Conservation (phyloP, 1,139 yeast genomes). For the Taphrina betulina region DNA sequence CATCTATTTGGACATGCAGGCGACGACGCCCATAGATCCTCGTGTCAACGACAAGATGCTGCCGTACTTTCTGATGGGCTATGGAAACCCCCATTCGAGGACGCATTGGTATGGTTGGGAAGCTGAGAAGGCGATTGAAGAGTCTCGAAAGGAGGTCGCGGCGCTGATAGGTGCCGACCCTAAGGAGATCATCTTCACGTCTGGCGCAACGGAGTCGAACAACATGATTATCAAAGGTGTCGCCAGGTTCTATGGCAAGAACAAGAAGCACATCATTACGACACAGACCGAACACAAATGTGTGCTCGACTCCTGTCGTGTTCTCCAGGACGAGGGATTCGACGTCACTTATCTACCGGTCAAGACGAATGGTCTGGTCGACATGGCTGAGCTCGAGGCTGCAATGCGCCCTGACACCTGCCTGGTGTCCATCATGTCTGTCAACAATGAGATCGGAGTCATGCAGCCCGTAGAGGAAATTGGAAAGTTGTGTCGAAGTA, state of each 20-base stretch:
- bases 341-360: conserved; percentile 94
- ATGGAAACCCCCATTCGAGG: conserved; percentile 96
- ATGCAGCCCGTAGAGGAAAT: conserved; percentile 94
- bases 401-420: conserved; percentile 90
- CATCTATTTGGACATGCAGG: conserved; percentile 91
- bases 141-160: conserved; percentile 80
- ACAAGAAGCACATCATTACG: conserved; percentile 90
- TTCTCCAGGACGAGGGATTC: conserved; percentile 93
- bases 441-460: conserved; percentile 96
- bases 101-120: conserved; percentile 99
- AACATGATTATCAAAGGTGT: conserved; percentile 95
- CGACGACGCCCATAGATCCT: conserved; percentile 98
- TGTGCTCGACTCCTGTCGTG: conserved; percentile 92
- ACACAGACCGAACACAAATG: conserved; percentile 98
- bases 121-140: conserved; percentile 86
- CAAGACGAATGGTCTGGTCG: conserved; percentile 71
- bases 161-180: conserved; percentile 87
- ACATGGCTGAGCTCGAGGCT: conserved; percentile 70
- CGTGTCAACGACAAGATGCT: conserved; percentile 93
- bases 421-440: conserved; percentile 94
- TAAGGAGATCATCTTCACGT: conserved; percentile 91
- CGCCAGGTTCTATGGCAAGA: conserved; percentile 83
- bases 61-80: conserved; percentile 84
- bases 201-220: conserved; percentile 97
- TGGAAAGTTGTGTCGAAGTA: conserved; percentile 78